Conservation (phyloP, 768 basidiomycete genomes). For the Boletus edulis region DNA sequence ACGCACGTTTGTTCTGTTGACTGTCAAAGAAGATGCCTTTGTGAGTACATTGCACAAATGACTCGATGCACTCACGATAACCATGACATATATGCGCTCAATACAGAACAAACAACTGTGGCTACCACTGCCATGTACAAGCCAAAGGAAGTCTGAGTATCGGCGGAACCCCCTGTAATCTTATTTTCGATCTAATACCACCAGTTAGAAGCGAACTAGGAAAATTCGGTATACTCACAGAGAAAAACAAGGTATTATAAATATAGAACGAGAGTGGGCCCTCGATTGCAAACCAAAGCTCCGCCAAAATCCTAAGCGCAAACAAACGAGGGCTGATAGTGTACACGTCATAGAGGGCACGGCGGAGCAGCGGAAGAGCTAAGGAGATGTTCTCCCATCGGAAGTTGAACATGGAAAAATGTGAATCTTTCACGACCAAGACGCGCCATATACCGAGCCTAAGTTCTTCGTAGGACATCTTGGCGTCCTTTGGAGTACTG, state of each 20-base stretch:
- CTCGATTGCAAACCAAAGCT: constrained; percentile 22
- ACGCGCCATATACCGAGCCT: constrained; percentile 26
- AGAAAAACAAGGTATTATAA: constrained; percentile 20
- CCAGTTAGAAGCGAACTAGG: neutral
- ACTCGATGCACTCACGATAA: constrained; percentile 13
- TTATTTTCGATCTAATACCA: constrained; percentile 21
- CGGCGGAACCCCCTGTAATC: constrained; percentile 1
- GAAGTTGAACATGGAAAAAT: constrained; percentile 4
- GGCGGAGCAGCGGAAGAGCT: constrained; percentile 5
- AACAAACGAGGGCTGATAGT: constrained; percentile 22
- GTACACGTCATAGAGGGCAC: constrained; percentile 22
- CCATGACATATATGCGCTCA: constrained; percentile 17
- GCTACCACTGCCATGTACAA: constrained; percentile 13
- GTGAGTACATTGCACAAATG: neutral
- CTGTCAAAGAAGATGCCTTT: neutral
- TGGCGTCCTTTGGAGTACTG: neutral
- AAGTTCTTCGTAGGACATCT: constrained; percentile 10
- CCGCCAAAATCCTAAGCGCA: neutral
- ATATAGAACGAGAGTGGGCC: constrained; percentile 20
- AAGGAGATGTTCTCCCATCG: constrained; percentile 4
- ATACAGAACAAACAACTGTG: constrained; percentile 13
- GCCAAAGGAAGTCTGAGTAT: neutral
- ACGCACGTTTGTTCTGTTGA: neutral
- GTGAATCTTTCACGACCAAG: constrained; percentile 12
- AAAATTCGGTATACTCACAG: constrained; percentile 7